Percentiles rank a stretch among this genome's conserved stretches.
Conservation (phyloP, 352 stramenopile species). For the Pythium brassicae region DNA sequence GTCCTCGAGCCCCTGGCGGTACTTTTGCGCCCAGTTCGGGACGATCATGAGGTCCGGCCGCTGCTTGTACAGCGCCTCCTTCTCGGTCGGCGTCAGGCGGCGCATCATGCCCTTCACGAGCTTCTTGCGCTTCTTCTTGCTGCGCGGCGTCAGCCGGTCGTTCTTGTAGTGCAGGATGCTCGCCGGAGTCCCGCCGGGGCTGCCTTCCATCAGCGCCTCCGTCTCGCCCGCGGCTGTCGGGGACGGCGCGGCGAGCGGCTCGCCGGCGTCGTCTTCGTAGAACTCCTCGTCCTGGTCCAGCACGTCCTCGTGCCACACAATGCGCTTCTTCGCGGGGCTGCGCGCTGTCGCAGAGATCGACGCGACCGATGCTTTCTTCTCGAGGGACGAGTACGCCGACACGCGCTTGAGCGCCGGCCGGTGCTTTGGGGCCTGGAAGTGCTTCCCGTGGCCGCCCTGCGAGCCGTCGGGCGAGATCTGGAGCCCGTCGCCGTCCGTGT, state of each 20-base stretch:
- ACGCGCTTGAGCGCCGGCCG: slow-evolving; percentile 72
- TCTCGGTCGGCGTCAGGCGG: slow-evolving; percentile 71
- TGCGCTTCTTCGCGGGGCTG: slow-evolving; percentile 35
- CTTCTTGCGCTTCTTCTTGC: slow-evolving; percentile 83
- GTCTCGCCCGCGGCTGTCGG: slow-evolving; percentile 29
- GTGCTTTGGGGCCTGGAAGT: slow-evolving; percentile 42
- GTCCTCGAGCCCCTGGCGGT: slow-evolving; percentile 76
- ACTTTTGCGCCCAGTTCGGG: slow-evolving; percentile 87
- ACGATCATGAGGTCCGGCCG: slow-evolving; percentile 85
- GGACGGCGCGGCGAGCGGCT: not conserved
- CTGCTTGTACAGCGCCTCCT: slow-evolving; percentile 80
- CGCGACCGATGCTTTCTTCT: slow-evolving; percentile 13
- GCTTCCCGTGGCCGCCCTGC: slow-evolving; percentile 41
- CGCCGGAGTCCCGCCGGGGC: slow-evolving; percentile 26
- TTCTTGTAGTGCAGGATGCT: slow-evolving; percentile 59
- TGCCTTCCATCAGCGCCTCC: slow-evolving; percentile 41
- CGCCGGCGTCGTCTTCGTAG: slow-evolving; percentile 42
- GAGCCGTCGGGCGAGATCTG: slow-evolving; percentile 72
- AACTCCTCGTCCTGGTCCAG: slow-evolving; percentile 79
- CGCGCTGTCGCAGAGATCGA: slow-evolving; percentile 5
- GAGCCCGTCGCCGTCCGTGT: slow-evolving; percentile 77
- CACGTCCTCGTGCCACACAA: slow-evolving; percentile 75
- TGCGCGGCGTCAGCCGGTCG: slow-evolving; percentile 54
- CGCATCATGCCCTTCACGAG: slow-evolving; percentile 72
- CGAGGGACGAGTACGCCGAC: slow-evolving; percentile 62